Percentiles rank a stretch among this genome's conserved stretches.
These are phyloP conservation scores for Alternaria incomplexa DNA, from an alignment of 2,329 filamentous ascomycete species.

Conservation along the genomic window DNA sequence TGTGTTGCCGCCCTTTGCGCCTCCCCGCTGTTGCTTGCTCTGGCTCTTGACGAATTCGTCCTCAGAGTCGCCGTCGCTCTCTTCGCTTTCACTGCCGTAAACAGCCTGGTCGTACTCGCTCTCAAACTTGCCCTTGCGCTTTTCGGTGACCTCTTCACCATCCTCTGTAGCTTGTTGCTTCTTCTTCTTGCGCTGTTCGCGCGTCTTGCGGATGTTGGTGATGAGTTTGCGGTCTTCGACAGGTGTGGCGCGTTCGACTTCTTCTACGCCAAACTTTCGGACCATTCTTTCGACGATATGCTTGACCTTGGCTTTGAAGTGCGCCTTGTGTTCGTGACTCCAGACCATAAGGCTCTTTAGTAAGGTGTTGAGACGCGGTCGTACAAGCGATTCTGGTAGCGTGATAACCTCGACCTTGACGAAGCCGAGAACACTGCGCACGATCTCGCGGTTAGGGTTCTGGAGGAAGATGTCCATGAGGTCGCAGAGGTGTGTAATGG, in stretches of 20 bases:
- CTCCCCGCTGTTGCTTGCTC: constrained; percentile 36
- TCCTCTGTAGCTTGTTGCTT: constrained; percentile 72
- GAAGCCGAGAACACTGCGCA: constrained; percentile 91
- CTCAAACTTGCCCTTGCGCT: constrained; percentile 71
- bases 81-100: constrained; percentile 70
- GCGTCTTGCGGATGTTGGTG: constrained; percentile 92
- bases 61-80: constrained; percentile 56
- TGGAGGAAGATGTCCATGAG: constrained; percentile 97
- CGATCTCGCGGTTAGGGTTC: constrained; percentile 95
- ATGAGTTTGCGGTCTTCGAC: constrained; percentile 89
- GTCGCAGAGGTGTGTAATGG: constrained; percentile 83
- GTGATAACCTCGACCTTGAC: constrained; percentile 94
- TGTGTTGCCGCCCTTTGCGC: constrained; percentile 61
- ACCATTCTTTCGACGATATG: constrained; percentile 96
- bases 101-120: constrained; percentile 97
- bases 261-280: constrained; percentile 82
- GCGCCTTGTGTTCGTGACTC: constrained; percentile 97
- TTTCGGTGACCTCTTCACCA: constrained; percentile 53
- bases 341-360: constrained; percentile 92
- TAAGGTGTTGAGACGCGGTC: constrained; percentile 75
- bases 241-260: constrained; percentile 80
- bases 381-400: constrained; percentile 78
- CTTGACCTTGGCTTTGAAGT: constrained; percentile 97
- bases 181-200: constrained; percentile 88
- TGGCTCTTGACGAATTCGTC: constrained; percentile 45